Evolutionary conservation across 441 rosid species (phyloP).

Genomic region (Mallotus japonicus): DNA sequence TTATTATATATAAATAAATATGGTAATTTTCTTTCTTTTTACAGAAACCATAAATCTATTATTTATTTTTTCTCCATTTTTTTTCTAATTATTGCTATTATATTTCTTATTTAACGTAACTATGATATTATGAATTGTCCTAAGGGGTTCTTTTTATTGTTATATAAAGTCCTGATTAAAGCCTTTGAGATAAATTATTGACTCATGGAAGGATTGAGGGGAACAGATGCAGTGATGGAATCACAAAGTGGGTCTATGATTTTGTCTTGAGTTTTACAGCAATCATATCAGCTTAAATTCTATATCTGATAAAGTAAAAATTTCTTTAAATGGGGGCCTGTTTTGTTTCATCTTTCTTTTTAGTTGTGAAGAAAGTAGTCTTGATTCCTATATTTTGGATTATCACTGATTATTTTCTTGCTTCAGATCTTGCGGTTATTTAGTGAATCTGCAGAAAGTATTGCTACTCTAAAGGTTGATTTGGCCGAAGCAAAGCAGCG

Average conservation of each 20-base stretch:
- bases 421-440: slow-evolving; percentile 90
- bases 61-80: not conserved
- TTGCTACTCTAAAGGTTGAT: slow-evolving; percentile 68
- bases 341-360: not conserved
- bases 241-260: not conserved
- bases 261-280: not conserved
- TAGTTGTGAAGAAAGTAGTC: slow-evolving; percentile 1
- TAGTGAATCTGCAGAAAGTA: slow-evolving; percentile 85
- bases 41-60: not conserved
- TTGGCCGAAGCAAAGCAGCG: slow-evolving; percentile 86
- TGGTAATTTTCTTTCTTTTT: not conserved
- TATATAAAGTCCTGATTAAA: not conserved
- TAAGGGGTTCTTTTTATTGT: not conserved
- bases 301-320: not conserved
- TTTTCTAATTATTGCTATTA: not conserved
- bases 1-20: not conserved
- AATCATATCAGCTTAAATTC: not conserved
- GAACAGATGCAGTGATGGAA: slow-evolving; percentile 1
- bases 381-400: slow-evolving; percentile 9
- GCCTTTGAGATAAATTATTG: not conserved
- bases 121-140: not conserved
- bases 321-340: not conserved
- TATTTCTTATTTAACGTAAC: not conserved
- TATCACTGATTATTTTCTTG: slow-evolving; percentile 16
- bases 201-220: slow-evolving; percentile 2